Evolutionary conservation across 306 rosid species (phyloP).

Genomic region (Rosa rugosa): DNA sequence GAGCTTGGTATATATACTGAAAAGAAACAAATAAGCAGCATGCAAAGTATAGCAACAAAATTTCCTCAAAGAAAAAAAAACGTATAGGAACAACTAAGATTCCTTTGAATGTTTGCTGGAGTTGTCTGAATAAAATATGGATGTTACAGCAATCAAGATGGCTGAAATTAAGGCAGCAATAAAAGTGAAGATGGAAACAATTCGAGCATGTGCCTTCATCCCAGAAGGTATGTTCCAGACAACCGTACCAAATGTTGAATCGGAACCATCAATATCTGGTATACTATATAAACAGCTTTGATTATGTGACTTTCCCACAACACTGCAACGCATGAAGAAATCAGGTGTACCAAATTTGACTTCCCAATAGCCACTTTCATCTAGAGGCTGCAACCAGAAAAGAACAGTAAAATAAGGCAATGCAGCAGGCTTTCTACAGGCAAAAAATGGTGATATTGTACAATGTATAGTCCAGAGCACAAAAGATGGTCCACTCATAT

Average conservation of each 20-base stretch:
- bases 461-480: background rate
- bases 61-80: background rate
- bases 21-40: background rate
- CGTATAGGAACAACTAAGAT: conserved; percentile 16
- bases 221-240: conserved; percentile 78
- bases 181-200: conserved; percentile 56
- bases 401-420: background rate
- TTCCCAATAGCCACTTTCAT: conserved; percentile 65
- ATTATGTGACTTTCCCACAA: conserved; percentile 31
- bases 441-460: background rate
- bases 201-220: conserved; percentile 48
- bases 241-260: conserved; percentile 28
- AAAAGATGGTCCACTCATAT: background rate
- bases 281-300: conserved; percentile 46
- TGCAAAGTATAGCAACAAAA: background rate
- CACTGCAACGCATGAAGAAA: conserved; percentile 52
- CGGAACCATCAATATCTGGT: conserved; percentile 25
- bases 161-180: conserved; percentile 56
- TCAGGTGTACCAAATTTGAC: conserved; percentile 63
- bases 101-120: conserved; percentile 38
- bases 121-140: conserved; percentile 42
- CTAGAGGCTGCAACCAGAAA: conserved; percentile 54
- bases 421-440: background rate
- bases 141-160: conserved; percentile 48
- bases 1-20: conserved; percentile 16